phyloP scores from a whole-genome alignment of 1,284 basidiomycete species.

The Schizophyllum commune region DNA sequence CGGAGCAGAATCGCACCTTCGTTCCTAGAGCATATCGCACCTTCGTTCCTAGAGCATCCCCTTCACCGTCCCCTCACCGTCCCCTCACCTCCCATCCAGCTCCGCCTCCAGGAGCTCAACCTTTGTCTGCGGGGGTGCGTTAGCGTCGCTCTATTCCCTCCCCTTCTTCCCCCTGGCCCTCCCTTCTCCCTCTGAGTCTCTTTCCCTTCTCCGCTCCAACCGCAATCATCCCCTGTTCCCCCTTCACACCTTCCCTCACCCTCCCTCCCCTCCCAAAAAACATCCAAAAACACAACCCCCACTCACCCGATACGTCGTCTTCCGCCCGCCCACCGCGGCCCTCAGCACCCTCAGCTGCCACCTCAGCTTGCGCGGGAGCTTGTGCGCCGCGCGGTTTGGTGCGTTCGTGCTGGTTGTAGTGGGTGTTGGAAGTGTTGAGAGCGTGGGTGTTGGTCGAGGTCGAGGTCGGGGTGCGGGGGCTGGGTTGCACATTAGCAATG shows the following conservation, averaged over 20 bases:
- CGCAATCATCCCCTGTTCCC: background rate
- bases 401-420: background rate
- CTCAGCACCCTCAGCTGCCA: slow-evolving; percentile 65
- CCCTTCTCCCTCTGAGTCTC: background rate
- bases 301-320: slow-evolving; percentile 55
- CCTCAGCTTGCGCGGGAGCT: slow-evolving; percentile 46
- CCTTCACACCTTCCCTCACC: background rate
- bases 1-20: too few relatives aligned
- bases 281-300: background rate
- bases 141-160: background rate
- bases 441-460: background rate
- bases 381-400: slow-evolving; percentile 9
- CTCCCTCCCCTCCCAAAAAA: background rate
- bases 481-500: too few relatives aligned
- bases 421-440: background rate
- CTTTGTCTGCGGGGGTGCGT: slow-evolving; percentile 43
- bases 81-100: slow-evolving; percentile 53
- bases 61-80: slow-evolving; percentile 23
- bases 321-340: slow-evolving; percentile 55
- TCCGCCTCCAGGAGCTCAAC: slow-evolving; percentile 51
- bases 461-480: background rate
- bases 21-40: too few relatives aligned
- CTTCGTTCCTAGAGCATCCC: too few relatives aligned
- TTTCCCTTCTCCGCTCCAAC: too few relatives aligned
- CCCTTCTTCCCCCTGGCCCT: too few relatives aligned